Percentiles rank a stretch among this genome's conserved stretches.
Evolutionary conservation across 1,284 basidiomycete genomes (phyloP).

Genomic region (Cryptococcus jaspeensis): DNA sequence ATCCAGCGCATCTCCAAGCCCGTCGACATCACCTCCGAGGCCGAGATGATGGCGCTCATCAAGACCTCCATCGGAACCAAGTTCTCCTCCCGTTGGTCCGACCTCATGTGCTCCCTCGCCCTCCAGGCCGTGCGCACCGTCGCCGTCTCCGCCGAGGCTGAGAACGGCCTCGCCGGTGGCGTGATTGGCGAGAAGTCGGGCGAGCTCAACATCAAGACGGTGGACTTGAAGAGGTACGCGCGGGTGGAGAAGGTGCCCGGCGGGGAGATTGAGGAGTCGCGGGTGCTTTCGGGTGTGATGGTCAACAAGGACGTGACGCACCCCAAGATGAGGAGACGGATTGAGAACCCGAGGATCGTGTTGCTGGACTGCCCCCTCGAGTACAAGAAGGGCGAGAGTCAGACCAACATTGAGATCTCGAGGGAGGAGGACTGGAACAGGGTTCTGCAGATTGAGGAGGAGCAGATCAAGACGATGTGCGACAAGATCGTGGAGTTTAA

Average conservation of each 20-base stretch:
- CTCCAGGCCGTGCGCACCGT: constrained; percentile 89
- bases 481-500: constrained; percentile 88
- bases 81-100: constrained; percentile 93
- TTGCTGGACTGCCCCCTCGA: constrained; percentile 95
- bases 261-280: constrained; percentile 91
- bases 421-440: constrained; percentile 92
- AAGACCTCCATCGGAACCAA: constrained; percentile 99
- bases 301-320: constrained; percentile 99
- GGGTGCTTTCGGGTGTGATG: constrained; percentile 88
- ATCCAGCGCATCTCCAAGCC: constrained; percentile 74
- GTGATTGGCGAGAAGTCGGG: constrained; percentile 37
- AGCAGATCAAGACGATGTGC: constrained; percentile 89
- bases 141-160: constrained; percentile 55
- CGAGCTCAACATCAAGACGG: constrained; percentile 65
- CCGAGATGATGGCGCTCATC: constrained; percentile 93
- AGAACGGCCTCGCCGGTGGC: constrained; percentile 50
- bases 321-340: constrained; percentile 91
- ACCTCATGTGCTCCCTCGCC: constrained; percentile 95
- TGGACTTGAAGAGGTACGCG: constrained; percentile 97
- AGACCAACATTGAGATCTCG: constrained; percentile 98
- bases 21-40: constrained; percentile 82
- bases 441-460: constrained; percentile 93
- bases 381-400: constrained; percentile 98
- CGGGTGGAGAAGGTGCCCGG: constrained; percentile 97
- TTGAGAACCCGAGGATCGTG: constrained; percentile 84